These are phyloP conservation scores for Phylloboletellus chloephorus DNA, from an alignment of 1,284 basidiomycete genomes.

Conservation along the genomic window DNA sequence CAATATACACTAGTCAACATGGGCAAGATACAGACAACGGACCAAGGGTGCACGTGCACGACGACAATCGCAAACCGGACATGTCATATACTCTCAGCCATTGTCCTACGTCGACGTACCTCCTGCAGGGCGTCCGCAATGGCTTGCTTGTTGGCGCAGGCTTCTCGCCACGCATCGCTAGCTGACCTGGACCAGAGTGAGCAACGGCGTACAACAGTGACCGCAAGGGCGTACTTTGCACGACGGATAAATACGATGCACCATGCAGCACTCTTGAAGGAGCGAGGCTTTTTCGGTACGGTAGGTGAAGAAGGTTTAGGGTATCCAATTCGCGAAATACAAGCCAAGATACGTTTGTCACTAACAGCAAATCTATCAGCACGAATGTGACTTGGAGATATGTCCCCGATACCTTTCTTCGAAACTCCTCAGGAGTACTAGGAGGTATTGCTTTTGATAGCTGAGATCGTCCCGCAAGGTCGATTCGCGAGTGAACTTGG, in stretches of 20 bases:
- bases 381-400: background rate
- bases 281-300: slow-evolving; percentile 36
- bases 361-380: slow-evolving; percentile 36
- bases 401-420: slow-evolving; percentile 61
- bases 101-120: slow-evolving; percentile 51
- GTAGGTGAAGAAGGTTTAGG: slow-evolving; percentile 35
- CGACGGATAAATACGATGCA: slow-evolving; percentile 64
- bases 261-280: slow-evolving; percentile 55
- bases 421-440: slow-evolving; percentile 57
- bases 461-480: slow-evolving; percentile 73
- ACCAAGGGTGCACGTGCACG: background rate
- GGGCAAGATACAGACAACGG: slow-evolving; percentile 23
- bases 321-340: slow-evolving; percentile 74
- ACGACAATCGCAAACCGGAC: slow-evolving; percentile 8
- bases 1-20: slow-evolving; percentile 22
- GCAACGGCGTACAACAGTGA: slow-evolving; percentile 3
- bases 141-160: slow-evolving; percentile 53
- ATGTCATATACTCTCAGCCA: slow-evolving; percentile 14
- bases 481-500: slow-evolving; percentile 84
- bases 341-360: slow-evolving; percentile 71
- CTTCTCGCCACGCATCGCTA: slow-evolving; percentile 57
- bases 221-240: slow-evolving; percentile 47
- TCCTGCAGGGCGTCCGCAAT: slow-evolving; percentile 64
- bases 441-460: slow-evolving; percentile 83
- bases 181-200: slow-evolving; percentile 41